Conservation (phyloP, 192 early-diverging fungal genomes). For the Mortierella hygrophila region DNA sequence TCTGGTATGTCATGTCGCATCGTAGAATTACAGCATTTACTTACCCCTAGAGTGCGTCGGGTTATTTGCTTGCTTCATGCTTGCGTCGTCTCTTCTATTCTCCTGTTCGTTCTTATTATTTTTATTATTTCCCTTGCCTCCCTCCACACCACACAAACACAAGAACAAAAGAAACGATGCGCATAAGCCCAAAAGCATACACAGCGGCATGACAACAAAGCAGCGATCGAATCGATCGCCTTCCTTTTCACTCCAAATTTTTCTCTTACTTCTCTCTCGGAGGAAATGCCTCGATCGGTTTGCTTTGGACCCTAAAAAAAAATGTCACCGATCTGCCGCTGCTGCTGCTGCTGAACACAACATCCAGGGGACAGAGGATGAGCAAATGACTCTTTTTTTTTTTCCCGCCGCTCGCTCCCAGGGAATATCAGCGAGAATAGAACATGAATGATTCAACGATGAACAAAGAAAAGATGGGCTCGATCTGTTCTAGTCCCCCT, state of each 20-base stretch:
- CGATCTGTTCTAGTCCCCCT: neutral
- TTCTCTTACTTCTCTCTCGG: neutral
- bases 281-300: conserved; percentile 1
- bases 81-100: neutral
- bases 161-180: too few relatives aligned
- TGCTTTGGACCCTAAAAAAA: neutral
- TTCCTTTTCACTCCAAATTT: neutral
- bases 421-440: neutral
- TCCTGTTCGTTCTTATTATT: neutral
- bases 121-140: neutral
- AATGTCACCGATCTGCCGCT: neutral
- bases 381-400: neutral
- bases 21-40: too few relatives aligned
- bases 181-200: neutral
- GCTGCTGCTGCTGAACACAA: neutral
- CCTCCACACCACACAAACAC: neutral
- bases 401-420: neutral
- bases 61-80: neutral
- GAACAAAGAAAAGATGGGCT: neutral
- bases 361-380: neutral
- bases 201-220: neutral
- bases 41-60: conserved; percentile 9
- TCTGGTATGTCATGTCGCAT: neutral
- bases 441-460: neutral
- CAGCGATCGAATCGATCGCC: neutral